Percentiles rank a stretch among this genome's conserved stretches.
phyloP scores from a whole-genome alignment of 2,329 filamentous ascomycete genomes.

The Colletotrichum sp. region DNA sequence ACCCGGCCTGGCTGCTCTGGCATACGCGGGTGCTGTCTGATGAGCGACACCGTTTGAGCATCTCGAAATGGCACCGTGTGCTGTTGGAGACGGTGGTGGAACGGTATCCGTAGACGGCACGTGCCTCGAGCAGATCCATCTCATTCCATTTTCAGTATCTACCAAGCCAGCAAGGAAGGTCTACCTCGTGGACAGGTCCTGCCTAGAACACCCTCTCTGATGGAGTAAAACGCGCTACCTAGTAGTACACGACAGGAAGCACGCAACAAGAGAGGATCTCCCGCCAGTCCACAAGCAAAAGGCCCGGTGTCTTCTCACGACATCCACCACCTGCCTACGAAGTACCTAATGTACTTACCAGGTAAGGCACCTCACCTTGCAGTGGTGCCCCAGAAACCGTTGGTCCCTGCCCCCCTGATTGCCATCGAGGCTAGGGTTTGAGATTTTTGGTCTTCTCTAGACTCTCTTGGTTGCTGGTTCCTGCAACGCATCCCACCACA shows the following conservation, averaged over 20 bases:
- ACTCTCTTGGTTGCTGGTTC: background rate
- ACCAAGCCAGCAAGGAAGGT: background rate
- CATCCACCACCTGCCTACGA: background rate
- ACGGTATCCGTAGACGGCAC: background rate
- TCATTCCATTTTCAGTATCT: background rate
- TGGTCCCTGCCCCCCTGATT: background rate
- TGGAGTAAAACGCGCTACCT: background rate
- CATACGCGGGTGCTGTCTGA: background rate
- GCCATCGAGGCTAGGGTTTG: slow-evolving; percentile 11
- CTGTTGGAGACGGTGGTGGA: background rate
- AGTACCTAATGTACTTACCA: background rate
- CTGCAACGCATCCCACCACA: slow-evolving; percentile 2
- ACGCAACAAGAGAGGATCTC: background rate
- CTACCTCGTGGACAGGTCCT: background rate
- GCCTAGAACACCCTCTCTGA: background rate
- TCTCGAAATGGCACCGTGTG: background rate
- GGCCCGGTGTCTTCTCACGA: background rate
- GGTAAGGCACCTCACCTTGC: background rate
- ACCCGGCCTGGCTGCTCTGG: background rate
- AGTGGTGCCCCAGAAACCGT: slow-evolving; percentile 5
- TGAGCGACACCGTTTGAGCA: background rate
- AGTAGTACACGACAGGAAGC: background rate
- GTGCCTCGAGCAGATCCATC: background rate
- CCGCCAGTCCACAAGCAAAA: background rate
- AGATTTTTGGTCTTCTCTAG: background rate